Conservation (phyloP, 768 basidiomycete genomes). For the Tremella yokohamensis region DNA sequence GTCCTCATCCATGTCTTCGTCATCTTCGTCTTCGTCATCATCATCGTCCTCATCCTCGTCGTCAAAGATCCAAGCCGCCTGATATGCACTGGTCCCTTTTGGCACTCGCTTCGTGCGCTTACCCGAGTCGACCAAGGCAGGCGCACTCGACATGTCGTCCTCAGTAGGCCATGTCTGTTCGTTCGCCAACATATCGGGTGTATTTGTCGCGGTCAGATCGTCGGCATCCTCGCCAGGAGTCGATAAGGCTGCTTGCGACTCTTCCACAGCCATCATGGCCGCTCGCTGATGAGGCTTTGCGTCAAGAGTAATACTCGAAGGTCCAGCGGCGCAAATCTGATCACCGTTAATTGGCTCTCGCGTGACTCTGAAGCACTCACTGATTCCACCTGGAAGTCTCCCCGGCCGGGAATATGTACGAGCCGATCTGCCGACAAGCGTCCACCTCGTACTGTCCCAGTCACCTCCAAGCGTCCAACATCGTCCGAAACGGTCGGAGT, state of each 20-base stretch:
- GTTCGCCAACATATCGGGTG: slow-evolving; percentile 82
- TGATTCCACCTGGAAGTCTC: slow-evolving; percentile 80
- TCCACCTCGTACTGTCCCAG: slow-evolving; percentile 78
- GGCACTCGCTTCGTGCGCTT: slow-evolving; percentile 77
- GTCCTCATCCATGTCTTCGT: slow-evolving; percentile 43
- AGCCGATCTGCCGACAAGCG: slow-evolving; percentile 75
- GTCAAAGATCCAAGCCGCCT: slow-evolving; percentile 93
- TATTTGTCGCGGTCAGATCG: slow-evolving; percentile 79
- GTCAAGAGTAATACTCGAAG: slow-evolving; percentile 46
- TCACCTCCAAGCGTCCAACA: slow-evolving; percentile 66
- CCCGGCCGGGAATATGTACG: slow-evolving; percentile 79
- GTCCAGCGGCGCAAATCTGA: slow-evolving; percentile 69
- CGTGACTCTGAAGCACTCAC: slow-evolving; percentile 53
- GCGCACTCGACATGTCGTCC: slow-evolving; percentile 74
- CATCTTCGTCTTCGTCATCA: slow-evolving; percentile 55
- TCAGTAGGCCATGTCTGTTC: slow-evolving; percentile 99
- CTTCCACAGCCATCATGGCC: slow-evolving; percentile 52
- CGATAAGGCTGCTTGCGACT: slow-evolving; percentile 56
- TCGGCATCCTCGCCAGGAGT: slow-evolving; percentile 68
- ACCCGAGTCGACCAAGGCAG: slow-evolving; percentile 58
- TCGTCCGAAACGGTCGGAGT: slow-evolving; percentile 54
- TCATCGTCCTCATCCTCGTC: slow-evolving; percentile 66
- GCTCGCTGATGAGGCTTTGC: slow-evolving; percentile 33
- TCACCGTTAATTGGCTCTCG: neutral
- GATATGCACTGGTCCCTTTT: slow-evolving; percentile 94